Base-by-base conservation (phyloP, 2,329 filamentous ascomycete species). In the Ascochyta pisi region DNA sequence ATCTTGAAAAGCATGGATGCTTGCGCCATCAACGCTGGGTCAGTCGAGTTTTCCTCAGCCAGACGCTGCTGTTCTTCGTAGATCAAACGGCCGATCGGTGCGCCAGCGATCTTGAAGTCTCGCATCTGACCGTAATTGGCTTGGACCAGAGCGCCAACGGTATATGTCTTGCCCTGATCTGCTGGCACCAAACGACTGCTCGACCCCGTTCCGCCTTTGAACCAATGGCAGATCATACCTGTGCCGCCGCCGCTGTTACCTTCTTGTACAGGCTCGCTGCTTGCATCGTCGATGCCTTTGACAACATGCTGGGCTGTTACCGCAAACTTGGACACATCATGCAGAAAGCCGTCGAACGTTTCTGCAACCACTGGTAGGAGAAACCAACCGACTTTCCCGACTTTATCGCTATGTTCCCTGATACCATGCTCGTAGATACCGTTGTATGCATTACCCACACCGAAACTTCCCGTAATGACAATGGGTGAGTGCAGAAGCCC, bases 221-320 rank as follows among this genome's bases (percentile, higher is more conserved):
- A 88, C 60, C 81, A 82, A 64, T 88, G 85, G 65, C 84, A 87
- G 34, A 85, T 80, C 85, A 89, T 89, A 13, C 86, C 86, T 0
- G 86, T 86, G n/a, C 87, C 87, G 16, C 87, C 87, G 3, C 87
- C 87, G 1, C 81, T 82, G 62, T 84, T 86, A 0, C 87, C 87
- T 71, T 90, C 87, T 2, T 74, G 73, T 0, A 89, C 85, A 0
- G 77, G 73, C 1, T 79, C 83, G 8, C 77, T 75, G 2, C 75
- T 77, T 0, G 83, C 85, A 7, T 69, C 76, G 29, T 80, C 76
- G 47, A 89, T 83, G 0, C 84, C 83, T 3, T 76, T 68, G 26
- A 84, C 76, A 31, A 88, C 74, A 58, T 87, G 82, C 50, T 82
- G 73, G 0, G 84, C 76, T 23, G 77, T 82, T 3, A 89, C 79